Evolutionary conservation across 768 basidiomycete genomes (phyloP).

Genomic region (Thelephora ganbajun): DNA sequence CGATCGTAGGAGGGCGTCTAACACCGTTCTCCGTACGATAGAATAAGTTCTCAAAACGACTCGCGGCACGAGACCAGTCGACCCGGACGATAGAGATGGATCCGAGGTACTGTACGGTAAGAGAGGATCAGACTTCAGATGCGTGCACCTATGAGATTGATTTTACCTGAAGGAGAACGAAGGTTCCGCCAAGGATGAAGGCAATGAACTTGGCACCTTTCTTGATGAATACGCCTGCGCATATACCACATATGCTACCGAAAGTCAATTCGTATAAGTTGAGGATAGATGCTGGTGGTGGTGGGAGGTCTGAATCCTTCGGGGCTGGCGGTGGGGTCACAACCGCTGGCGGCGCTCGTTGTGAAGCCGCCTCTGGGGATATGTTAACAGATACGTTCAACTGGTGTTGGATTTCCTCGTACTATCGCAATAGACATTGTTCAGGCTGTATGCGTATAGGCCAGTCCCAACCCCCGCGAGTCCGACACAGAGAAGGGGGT

Average conservation of each 20-base stretch:
- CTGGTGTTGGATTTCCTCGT: too few relatives aligned
- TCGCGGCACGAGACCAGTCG: constrained; percentile 59
- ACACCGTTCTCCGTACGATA: constrained; percentile 48
- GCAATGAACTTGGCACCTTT: constrained; percentile 82
- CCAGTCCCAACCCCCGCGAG: too few relatives aligned
- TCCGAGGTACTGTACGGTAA: constrained; percentile 52
- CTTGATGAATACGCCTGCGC: constrained; percentile 87
- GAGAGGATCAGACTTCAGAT: neutral
- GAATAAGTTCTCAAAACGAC: constrained; percentile 60
- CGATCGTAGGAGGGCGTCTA: constrained; percentile 47
- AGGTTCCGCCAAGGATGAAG: constrained; percentile 80
- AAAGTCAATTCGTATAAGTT: constrained; percentile 74
- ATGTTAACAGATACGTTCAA: too few relatives aligned
- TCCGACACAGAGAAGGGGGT: too few relatives aligned
- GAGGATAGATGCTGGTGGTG: constrained; percentile 61
- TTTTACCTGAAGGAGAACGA: constrained; percentile 79
- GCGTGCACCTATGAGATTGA: neutral
- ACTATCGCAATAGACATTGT: too few relatives aligned
- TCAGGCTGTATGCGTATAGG: too few relatives aligned
- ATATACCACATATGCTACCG: constrained; percentile 79
- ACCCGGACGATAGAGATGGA: constrained; percentile 61
- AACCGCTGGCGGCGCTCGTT: too few relatives aligned
- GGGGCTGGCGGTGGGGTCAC: neutral
- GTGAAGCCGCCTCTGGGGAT: too few relatives aligned
- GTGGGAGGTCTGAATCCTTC: constrained; percentile 18